phyloP scores from a whole-genome alignment of 2,329 filamentous ascomycete genomes.

The Trichoderma citrinoviride region DNA sequence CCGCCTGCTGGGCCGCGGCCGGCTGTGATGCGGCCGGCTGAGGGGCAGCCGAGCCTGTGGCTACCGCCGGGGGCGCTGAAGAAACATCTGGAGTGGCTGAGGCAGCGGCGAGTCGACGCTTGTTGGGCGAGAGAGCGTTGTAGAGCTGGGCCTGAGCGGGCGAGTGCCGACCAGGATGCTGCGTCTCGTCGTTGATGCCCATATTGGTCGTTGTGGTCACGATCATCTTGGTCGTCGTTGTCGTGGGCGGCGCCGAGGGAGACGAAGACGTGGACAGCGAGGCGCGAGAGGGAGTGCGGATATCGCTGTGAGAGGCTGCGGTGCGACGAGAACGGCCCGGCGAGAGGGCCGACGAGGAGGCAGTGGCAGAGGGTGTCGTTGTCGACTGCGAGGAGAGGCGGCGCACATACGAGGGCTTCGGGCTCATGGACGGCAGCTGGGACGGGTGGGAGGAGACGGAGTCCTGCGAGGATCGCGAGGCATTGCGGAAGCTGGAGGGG shows the following conservation, averaged over 20 bases:
- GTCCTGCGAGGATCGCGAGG: conserved; percentile 24
- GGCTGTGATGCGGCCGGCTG: conserved; percentile 25
- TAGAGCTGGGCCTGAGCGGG: conserved; percentile 5
- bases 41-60: neutral
- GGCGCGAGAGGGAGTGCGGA: conserved; percentile 9
- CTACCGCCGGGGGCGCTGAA: neutral
- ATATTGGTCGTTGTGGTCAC: conserved; percentile 6
- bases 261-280: conserved; percentile 1
- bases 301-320: conserved; percentile 1
- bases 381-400: conserved; percentile 12
- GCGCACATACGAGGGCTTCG: conserved; percentile 22
- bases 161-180: neutral
- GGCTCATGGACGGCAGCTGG: conserved; percentile 16
- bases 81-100: neutral
- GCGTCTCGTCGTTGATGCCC: neutral
- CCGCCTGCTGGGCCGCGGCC: conserved; percentile 28
- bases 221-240: neutral
- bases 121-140: conserved; percentile 33
- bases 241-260: neutral
- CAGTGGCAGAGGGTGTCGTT: conserved; percentile 3
- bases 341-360: conserved; percentile 15
- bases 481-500: conserved; percentile 45
- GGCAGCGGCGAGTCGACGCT: conserved; percentile 33
- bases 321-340: neutral
- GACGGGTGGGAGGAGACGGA: conserved; percentile 9